phyloP scores from a whole-genome alignment of 371 early-diverging fungal species.

The Hamiltosporidium magnivora region DNA sequence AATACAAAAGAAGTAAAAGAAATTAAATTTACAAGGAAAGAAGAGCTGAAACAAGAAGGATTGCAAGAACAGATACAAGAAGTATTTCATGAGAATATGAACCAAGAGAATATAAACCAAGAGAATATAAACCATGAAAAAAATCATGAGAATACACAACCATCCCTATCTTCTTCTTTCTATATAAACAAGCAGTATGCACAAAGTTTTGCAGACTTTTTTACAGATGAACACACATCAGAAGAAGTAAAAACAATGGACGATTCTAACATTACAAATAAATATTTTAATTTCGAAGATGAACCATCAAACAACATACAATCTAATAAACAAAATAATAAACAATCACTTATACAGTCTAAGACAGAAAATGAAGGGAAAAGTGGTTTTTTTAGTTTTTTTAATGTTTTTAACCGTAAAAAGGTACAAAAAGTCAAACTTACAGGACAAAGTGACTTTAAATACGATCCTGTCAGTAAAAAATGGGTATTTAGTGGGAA shows the following conservation, averaged over 20 bases:
- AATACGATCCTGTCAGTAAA: conserved; percentile 19
- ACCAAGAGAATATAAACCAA: not conserved
- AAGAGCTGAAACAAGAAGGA: too few species aligned
- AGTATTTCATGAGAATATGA: too few species aligned
- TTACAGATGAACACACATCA: conserved; percentile 1
- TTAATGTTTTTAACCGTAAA: conserved; percentile 17
- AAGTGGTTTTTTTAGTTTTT: conserved; percentile 11
- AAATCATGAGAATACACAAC: not conserved
- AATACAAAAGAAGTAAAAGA: too few species aligned
- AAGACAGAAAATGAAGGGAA: conserved; percentile 1
- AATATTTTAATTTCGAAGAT: not conserved
- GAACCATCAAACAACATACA: not conserved
- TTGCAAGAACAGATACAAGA: too few species aligned
- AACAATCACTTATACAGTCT: not conserved
- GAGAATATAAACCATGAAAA: not conserved
- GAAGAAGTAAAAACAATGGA: conserved; percentile 1
- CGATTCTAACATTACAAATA: conserved; percentile 9
- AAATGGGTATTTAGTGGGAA: conserved; percentile 9
- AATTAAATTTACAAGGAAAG: too few species aligned
- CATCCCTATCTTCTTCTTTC: not conserved
- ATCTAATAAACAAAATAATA: too few species aligned
- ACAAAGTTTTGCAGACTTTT: conserved; percentile 28
- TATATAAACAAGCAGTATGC: conserved; percentile 7
- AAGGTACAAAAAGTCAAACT: conserved; percentile 11
- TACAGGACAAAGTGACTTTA: conserved; percentile 12